These are phyloP conservation scores for Apiotrichum domesticum DNA, from an alignment of 1,284 basidiomycete genomes.

Conservation along the genomic window DNA sequence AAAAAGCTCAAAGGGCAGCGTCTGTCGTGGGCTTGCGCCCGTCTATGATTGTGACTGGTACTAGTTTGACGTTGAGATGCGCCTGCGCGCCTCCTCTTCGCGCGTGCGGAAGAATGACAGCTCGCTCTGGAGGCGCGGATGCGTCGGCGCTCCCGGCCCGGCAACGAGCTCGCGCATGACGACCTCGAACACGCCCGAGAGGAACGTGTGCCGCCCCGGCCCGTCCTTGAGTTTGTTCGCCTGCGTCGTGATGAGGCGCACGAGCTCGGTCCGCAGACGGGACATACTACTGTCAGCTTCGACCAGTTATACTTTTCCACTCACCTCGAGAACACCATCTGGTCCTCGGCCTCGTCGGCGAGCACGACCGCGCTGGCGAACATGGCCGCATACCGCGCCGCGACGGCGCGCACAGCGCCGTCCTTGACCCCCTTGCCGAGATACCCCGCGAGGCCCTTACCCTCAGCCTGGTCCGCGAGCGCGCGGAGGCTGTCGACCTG, in stretches of 20 bases:
- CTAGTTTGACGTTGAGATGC: constrained; percentile 25
- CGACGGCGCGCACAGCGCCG: constrained; percentile 55
- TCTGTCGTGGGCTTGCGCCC: too few relatives aligned
- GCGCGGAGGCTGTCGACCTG: constrained; percentile 74
- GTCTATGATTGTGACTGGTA: neutral
- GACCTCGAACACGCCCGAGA: constrained; percentile 66
- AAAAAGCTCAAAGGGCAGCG: too few relatives aligned
- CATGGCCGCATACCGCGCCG: constrained; percentile 62
- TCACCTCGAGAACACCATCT: constrained; percentile 89
- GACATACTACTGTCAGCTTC: constrained; percentile 55
- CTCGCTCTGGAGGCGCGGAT: constrained; percentile 57
- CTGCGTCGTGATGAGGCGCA: constrained; percentile 68
- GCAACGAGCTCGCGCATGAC: constrained; percentile 67
- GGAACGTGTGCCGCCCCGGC: constrained; percentile 59
- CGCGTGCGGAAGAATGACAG: constrained; percentile 57
- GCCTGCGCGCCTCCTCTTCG: constrained; percentile 54
- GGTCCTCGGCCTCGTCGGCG: constrained; percentile 77
- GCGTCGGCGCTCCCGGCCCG: constrained; percentile 51
- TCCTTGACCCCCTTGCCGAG: constrained; percentile 66
- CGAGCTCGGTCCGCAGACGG: constrained; percentile 79
- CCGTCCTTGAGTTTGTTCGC: constrained; percentile 57
- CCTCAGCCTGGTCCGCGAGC: constrained; percentile 64
- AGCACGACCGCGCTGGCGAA: constrained; percentile 74
- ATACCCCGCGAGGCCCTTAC: constrained; percentile 37
- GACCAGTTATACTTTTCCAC: neutral